Conservation (phyloP, 768 basidiomycete genomes). For the Calocera cornea region DNA sequence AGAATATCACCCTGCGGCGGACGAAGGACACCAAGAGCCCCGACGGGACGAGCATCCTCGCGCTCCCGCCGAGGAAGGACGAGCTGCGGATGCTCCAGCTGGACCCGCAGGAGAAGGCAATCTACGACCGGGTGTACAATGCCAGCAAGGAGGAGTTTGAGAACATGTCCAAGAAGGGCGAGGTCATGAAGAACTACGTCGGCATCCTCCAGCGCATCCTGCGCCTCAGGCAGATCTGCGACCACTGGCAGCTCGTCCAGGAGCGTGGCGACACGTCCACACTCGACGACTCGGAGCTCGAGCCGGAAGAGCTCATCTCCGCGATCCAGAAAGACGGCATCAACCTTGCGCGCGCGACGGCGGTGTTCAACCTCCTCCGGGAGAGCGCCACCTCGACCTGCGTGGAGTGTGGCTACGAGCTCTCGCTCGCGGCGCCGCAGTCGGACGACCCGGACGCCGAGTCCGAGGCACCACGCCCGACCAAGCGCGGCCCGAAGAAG, state of each 20-base stretch:
- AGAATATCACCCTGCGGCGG: conserved; percentile 86
- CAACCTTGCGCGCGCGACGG: conserved; percentile 51
- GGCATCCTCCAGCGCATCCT: conserved; percentile 94
- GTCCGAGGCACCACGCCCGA: conserved; percentile 34
- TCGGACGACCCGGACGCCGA: conserved; percentile 38
- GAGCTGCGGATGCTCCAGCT: conserved; percentile 77
- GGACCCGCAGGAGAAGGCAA: conserved; percentile 60
- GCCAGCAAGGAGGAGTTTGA: conserved; percentile 88
- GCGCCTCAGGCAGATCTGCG: conserved; percentile 92
- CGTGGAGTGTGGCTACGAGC: conserved; percentile 70
- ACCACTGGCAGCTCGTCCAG: conserved; percentile 81
- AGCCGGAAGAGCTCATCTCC: conserved; percentile 67
- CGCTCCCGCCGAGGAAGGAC: conserved; percentile 82
- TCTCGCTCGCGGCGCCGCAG: conserved; percentile 36
- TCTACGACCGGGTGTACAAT: conserved; percentile 79
- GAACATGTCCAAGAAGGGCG: conserved; percentile 72
- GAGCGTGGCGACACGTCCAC: conserved; percentile 31
- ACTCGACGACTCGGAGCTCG: conserved; percentile 36
- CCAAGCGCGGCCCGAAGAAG: conserved; percentile 38
- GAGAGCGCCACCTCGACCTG: conserved; percentile 84
- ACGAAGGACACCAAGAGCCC: conserved; percentile 80
- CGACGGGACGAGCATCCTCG: conserved; percentile 72
- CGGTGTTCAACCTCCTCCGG: conserved; percentile 72
- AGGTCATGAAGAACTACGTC: conserved; percentile 97
- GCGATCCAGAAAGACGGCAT: conserved; percentile 70